Evolutionary conservation across 139 green algal species (phyloP), one percentile per base, ranked within the genome.

Genomic region (Chlamydomonas eustigma): DNA sequence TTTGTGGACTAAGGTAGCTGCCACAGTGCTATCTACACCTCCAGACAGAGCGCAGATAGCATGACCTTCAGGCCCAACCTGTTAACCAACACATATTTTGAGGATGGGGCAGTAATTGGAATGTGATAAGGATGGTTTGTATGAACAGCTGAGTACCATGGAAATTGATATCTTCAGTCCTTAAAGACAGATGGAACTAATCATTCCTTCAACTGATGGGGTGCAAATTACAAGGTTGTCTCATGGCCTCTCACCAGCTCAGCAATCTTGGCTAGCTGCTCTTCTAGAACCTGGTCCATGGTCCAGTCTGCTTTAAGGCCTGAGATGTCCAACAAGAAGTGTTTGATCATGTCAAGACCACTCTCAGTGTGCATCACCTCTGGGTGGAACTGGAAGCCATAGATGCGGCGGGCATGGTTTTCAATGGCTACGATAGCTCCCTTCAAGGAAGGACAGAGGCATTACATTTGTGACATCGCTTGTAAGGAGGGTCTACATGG

Each of bases 31-130:
- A 89, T 99, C 96, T 32, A 99, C 96, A 58, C 96, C 96, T 28
- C 96, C 96, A 8, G 91, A 97, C 64, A 99, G 88, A 6, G 96
- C 96, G 79, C 96, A 99, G 78, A 99, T 98, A n/a, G 91, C 93
- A 78, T 99, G 96, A 34, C 94, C 88, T 0, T 89, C 78, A 2
- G 89, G 83, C 25, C 94, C 94, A 31, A 99, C 92, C 44, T 58
- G n/a, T n/a, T n/a, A n/a, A n/a, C n/a, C 86, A 93, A 73, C 6
- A 50, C n/a, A 18, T 28, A 24, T 18, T 63, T 63, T 63, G 50
- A 28, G 50, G 24, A 63, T n/a, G n/a, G n/a, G n/a, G n/a, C n/a
- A n/a, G n/a, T n/a, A n/a, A n/a, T n/a, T n/a, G n/a, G n/a, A n/a
- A n/a, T n/a, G n/a, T n/a, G n/a, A n/a, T n/a, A n/a, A n/a, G n/a